A percentile compares a stretch with the other conserved stretches of the same genome.
phyloP scores from a whole-genome alignment of 164 flowering plant genomes.

The Dillenia suffruticosa region DNA sequence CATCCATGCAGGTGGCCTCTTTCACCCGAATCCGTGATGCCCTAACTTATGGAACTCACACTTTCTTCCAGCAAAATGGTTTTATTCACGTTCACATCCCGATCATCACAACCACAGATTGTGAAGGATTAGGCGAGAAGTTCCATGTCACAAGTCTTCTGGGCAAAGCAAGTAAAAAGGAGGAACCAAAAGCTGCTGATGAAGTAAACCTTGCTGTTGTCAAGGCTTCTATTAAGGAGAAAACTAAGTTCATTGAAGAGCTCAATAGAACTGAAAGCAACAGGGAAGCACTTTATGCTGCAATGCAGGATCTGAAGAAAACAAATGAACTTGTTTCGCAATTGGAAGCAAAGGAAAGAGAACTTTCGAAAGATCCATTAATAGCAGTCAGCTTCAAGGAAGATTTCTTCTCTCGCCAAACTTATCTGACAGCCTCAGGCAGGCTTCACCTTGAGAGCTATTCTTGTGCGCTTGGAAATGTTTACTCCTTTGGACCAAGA shows the following conservation, averaged over 20 bases:
- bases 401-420: slow-evolving; percentile 51
- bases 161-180: slow-evolving; percentile 19
- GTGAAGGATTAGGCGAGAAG: slow-evolving; percentile 46
- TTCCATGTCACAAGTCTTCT: slow-evolving; percentile 56
- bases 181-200: slow-evolving; percentile 13
- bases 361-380: slow-evolving; percentile 11
- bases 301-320: slow-evolving; percentile 67
- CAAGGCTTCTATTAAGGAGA: slow-evolving; percentile 61
- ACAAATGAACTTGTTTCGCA: slow-evolving; percentile 50
- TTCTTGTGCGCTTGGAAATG: slow-evolving; percentile 87
- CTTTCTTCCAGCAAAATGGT: slow-evolving; percentile 69
- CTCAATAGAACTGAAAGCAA: slow-evolving; percentile 79
- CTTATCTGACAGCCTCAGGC: slow-evolving; percentile 55
- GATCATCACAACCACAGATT: slow-evolving; percentile 56
- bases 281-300: slow-evolving; percentile 64
- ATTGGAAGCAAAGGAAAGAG: slow-evolving; percentile 55
- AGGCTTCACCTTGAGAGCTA: slow-evolving; percentile 84
- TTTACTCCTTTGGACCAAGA: slow-evolving; percentile 86
- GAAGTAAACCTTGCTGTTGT: slow-evolving; percentile 46
- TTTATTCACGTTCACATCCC: slow-evolving; percentile 75
- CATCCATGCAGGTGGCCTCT: slow-evolving; percentile 62
- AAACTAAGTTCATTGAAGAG: slow-evolving; percentile 52
- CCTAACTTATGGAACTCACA: slow-evolving; percentile 52
- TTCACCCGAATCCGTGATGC: slow-evolving; percentile 62
- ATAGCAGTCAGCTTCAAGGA: slow-evolving; percentile 26